phyloP scores from a whole-genome alignment of 208 protist species.

The Trypanosoma avium region DNA sequence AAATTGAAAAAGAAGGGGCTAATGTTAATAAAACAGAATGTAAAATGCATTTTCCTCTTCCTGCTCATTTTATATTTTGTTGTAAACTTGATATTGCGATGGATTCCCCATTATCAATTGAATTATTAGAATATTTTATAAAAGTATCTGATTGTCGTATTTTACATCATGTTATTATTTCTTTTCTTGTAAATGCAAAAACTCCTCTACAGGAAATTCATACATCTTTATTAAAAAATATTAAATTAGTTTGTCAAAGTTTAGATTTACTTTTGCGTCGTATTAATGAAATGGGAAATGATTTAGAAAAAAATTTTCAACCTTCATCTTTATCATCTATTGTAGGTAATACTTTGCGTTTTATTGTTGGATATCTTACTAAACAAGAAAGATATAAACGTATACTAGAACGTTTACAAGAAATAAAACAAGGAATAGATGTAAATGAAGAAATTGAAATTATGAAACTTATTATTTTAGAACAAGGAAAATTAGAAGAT shows the following conservation, averaged over 20 bases:
- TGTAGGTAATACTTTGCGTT: constrained; percentile 19
- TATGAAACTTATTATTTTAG: neutral
- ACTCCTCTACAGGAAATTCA: neutral
- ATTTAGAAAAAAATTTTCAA: constrained; percentile 5
- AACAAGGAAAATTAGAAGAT: constrained; percentile 16
- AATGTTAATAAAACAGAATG: neutral
- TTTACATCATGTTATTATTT: constrained; percentile 38
- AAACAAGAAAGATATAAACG: constrained; percentile 21
- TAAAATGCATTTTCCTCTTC: constrained; percentile 18
- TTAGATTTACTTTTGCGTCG: constrained; percentile 18
- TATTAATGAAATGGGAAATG: constrained; percentile 5
- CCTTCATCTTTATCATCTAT: constrained; percentile 24
- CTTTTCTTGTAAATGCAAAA: constrained; percentile 25
- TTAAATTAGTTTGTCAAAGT: constrained; percentile 5
- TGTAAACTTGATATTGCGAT: constrained; percentile 45
- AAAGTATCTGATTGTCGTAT: constrained; percentile 43
- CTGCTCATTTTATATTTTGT: constrained; percentile 62
- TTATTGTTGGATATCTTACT: constrained; percentile 21
- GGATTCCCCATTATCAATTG: constrained; percentile 26
- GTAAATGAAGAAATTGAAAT: constrained; percentile 1
- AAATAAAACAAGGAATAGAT: constrained; percentile 1
- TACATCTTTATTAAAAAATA: constrained; percentile 8
- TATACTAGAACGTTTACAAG: neutral
- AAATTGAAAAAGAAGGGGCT: constrained; percentile 4
- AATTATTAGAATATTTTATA: constrained; percentile 42